Conservation (phyloP, 192 early-diverging fungal species). For the Irineochytrium annulatum region DNA sequence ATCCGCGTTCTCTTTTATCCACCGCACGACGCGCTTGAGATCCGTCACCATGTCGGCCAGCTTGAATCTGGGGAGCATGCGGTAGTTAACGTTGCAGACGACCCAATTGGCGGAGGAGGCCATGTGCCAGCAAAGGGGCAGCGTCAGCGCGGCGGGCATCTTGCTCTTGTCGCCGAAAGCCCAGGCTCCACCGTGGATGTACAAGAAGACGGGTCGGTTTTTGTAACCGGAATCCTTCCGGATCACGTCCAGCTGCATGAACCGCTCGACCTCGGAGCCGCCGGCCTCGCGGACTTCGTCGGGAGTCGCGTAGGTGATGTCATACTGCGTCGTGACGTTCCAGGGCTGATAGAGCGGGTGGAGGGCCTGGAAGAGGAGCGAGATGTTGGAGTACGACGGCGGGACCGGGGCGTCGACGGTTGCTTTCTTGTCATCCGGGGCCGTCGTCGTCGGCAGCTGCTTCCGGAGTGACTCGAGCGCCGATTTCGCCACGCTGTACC, state of each 20-base stretch:
- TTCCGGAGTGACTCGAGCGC: not conserved
- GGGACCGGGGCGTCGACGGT: not conserved
- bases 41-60: slow-evolving; percentile 61
- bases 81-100: slow-evolving; percentile 58
- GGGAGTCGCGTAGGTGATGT: slow-evolving; percentile 33
- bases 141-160: slow-evolving; percentile 1
- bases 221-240: slow-evolving; percentile 9
- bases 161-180: slow-evolving; percentile 49
- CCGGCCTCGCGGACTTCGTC: slow-evolving; percentile 25
- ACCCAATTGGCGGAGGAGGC: slow-evolving; percentile 52
- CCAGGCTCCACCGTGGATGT: slow-evolving; percentile 63
- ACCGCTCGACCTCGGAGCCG: slow-evolving; percentile 7
- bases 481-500: not conserved
- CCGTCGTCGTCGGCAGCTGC: not conserved
- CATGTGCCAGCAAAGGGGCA: slow-evolving; percentile 32
- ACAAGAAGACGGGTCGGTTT: slow-evolving; percentile 21
- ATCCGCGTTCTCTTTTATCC: slow-evolving; percentile 57
- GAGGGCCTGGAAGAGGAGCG: not conserved
- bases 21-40: slow-evolving; percentile 64
- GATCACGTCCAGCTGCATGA: slow-evolving; percentile 27
- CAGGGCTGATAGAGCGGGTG: not conserved
- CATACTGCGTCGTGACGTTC: not conserved
- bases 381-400: not conserved
- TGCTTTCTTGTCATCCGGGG: not conserved
- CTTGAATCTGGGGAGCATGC: slow-evolving; percentile 40